Conservation (phyloP, 2,329 filamentous ascomycete genomes). For the Elsinoe perseae region DNA sequence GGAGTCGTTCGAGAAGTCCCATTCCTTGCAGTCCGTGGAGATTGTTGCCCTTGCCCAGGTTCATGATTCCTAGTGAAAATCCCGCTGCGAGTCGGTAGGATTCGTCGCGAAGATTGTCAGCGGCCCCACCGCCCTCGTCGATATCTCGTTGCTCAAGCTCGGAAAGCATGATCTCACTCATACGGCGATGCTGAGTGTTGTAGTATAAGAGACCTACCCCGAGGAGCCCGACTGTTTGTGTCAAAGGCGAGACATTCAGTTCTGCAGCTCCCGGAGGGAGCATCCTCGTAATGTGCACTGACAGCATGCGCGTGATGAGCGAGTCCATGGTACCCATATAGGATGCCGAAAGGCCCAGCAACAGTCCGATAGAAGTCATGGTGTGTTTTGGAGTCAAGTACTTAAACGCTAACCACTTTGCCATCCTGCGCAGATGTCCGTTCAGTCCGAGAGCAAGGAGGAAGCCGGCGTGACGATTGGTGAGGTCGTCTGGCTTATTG, state of each 20-base stretch:
- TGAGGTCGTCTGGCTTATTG: slow-evolving; percentile 89
- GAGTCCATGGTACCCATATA: slow-evolving; percentile 97
- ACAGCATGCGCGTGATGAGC: slow-evolving; percentile 82
- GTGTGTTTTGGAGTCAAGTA: slow-evolving; percentile 98
- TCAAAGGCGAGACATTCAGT: slow-evolving; percentile 83
- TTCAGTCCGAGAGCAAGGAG: slow-evolving; percentile 85
- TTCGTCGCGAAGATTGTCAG: slow-evolving; percentile 80
- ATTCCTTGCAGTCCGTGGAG: slow-evolving; percentile 87
- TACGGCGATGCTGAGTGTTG: slow-evolving; percentile 89
- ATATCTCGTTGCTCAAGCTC: slow-evolving; percentile 86
- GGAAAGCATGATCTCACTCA: slow-evolving; percentile 98
- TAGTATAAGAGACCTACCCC: slow-evolving; percentile 92
- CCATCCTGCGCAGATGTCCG: slow-evolving; percentile 85
- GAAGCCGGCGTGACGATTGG: slow-evolving; percentile 93
- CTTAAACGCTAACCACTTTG: slow-evolving; percentile 98
- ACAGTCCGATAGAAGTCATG: slow-evolving; percentile 95
- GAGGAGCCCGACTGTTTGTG: slow-evolving; percentile 94
- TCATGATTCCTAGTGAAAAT: slow-evolving; percentile 88
- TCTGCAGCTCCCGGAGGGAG: slow-evolving; percentile 86
- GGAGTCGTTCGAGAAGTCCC: slow-evolving; percentile 79
- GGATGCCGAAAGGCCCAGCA: slow-evolving; percentile 84
- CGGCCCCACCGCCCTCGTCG: slow-evolving; percentile 58
- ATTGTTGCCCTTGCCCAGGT: slow-evolving; percentile 82
- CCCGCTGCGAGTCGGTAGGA: slow-evolving; percentile 94
- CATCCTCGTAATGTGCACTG: slow-evolving; percentile 93